These are phyloP conservation scores for Fusarium pseudocircinatum DNA, from an alignment of 2,329 filamentous ascomycete species.

Conservation along the genomic window DNA sequence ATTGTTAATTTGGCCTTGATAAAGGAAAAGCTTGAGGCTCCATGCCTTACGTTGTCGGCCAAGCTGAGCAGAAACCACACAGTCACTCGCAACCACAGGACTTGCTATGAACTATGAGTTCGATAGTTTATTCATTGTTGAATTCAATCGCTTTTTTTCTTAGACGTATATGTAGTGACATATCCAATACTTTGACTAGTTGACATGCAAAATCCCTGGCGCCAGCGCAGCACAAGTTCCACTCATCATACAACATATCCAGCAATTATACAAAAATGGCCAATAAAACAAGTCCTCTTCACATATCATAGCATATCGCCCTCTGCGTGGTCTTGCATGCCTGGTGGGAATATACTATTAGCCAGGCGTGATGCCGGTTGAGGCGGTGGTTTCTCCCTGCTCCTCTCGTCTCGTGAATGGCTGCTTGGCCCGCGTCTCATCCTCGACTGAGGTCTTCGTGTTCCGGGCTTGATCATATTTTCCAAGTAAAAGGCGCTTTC, in stretches of 20 bases:
- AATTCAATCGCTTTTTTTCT: slow-evolving; percentile 8
- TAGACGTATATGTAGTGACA: not conserved
- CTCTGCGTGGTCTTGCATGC: slow-evolving; percentile 48
- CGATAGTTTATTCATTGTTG: not conserved
- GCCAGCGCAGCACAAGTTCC: slow-evolving; percentile 20
- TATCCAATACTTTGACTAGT: not conserved
- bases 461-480: slow-evolving; percentile 68
- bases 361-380: slow-evolving; percentile 56
- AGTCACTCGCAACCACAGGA: not conserved
- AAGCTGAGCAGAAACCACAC: not conserved
- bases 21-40: not conserved
- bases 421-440: slow-evolving; percentile 46
- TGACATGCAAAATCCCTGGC: slow-evolving; percentile 6
- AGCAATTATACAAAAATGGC: slow-evolving; percentile 13
- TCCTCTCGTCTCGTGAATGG: slow-evolving; percentile 48
- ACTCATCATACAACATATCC: slow-evolving; percentile 25
- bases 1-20: not conserved
- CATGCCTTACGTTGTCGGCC: not conserved
- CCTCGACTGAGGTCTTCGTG: slow-evolving; percentile 63
- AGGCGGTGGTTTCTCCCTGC: slow-evolving; percentile 48
- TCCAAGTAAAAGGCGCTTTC: slow-evolving; percentile 66
- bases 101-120: not conserved
- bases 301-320: slow-evolving; percentile 49
- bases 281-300: not conserved
- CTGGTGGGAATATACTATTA: slow-evolving; percentile 47